phyloP scores from a whole-genome alignment of 345 rosid genomes.

The Bruguiera sexangula region DNA sequence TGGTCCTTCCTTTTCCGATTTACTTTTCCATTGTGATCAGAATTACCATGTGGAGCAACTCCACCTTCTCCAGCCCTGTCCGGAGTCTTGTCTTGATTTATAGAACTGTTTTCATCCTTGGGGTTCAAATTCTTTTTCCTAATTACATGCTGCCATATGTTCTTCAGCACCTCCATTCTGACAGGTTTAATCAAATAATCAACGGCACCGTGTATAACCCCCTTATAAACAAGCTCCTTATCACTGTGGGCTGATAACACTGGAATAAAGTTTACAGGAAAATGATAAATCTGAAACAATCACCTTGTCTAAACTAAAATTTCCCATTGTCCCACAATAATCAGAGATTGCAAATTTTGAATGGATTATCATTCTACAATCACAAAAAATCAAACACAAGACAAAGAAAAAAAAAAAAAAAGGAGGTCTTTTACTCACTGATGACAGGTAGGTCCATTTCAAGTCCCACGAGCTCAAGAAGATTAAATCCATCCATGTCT shows the following conservation, averaged over 20 bases:
- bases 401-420: background rate
- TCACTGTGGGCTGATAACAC: conserved; percentile 91
- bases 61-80: conserved; percentile 38
- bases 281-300: conserved; percentile 3
- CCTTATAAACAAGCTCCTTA: conserved; percentile 74
- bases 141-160: conserved; percentile 94
- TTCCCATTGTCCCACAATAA: background rate
- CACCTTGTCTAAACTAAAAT: conserved; percentile 1
- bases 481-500: conserved; percentile 79
- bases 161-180: conserved; percentile 76
- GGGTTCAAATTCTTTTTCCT: conserved; percentile 52
- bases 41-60: conserved; percentile 28
- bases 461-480: conserved; percentile 75
- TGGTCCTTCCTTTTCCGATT: conserved; percentile 72
- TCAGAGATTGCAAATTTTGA: conserved; percentile 1
- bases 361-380: conserved; percentile 4
- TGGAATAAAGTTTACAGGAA: conserved; percentile 25
- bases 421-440: conserved; percentile 38
- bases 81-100: conserved; percentile 35
- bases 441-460: conserved; percentile 88
- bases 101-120: conserved; percentile 36
- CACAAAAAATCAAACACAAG: background rate
- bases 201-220: conserved; percentile 81
- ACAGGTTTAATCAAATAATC: conserved; percentile 88
- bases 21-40: conserved; percentile 35